Conservation (phyloP, 805 yeast genomes). For the Schizosaccharomyces pombe region DNA sequence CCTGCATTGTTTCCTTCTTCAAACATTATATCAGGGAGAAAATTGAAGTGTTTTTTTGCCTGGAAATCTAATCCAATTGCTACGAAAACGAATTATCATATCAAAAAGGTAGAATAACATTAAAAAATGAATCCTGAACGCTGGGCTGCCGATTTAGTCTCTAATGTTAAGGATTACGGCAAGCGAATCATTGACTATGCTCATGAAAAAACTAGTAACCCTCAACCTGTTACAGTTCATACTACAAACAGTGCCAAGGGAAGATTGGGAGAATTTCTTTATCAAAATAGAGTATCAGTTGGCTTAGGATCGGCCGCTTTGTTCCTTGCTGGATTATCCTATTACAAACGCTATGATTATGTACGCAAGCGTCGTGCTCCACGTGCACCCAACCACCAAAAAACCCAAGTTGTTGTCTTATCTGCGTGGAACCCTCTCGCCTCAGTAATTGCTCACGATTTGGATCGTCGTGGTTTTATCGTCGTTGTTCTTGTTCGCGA, state of each 20-base stretch:
- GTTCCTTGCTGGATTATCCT: neutral
- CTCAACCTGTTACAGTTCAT: neutral
- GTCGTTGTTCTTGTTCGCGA: neutral
- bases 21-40: too few relatives aligned
- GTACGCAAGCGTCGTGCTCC: neutral
- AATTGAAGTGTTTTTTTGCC: too few relatives aligned
- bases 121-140: slow-evolving; percentile 1
- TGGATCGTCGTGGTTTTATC: neutral
- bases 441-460: neutral
- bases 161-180: neutral
- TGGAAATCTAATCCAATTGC: too few relatives aligned
- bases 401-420: neutral
- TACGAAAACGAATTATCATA: too few relatives aligned
- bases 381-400: neutral
- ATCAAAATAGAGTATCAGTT: neutral
- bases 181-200: neutral
- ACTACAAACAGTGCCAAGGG: neutral
- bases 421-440: neutral
- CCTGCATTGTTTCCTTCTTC: too few relatives aligned
- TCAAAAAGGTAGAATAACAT: too few relatives aligned
- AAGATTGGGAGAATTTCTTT: neutral
- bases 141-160: neutral
- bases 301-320: neutral
- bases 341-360: slow-evolving; percentile 1
- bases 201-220: neutral